Percentiles rank a stretch among this genome's conserved stretches.
Conservation (phyloP, 164 flowering plant genomes). For the Protea cynaroides region DNA sequence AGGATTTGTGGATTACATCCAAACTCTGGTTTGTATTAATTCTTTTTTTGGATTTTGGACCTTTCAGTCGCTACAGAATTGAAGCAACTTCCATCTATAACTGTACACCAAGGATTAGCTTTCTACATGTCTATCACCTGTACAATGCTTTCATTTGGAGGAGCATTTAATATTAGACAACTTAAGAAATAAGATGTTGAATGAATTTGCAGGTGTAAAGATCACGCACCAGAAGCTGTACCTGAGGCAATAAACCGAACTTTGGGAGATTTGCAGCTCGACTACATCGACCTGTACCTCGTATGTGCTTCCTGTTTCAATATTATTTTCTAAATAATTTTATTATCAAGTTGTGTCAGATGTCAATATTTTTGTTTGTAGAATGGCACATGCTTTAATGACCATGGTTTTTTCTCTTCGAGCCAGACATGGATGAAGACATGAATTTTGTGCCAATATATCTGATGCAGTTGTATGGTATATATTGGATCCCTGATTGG, state of each 20-base stretch:
- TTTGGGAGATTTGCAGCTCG: constrained; percentile 58
- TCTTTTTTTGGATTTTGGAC: neutral
- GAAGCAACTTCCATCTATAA: neutral
- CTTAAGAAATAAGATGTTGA: neutral
- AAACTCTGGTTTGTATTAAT: constrained; percentile 62
- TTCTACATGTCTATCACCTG: neutral
- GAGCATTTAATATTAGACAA: neutral
- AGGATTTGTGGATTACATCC: constrained; percentile 79
- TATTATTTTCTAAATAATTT: neutral
- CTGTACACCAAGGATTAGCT: no score
- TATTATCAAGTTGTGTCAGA: neutral
- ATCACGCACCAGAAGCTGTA: constrained; percentile 76
- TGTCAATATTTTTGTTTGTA: neutral
- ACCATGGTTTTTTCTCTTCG: neutral
- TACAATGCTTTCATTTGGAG: neutral
- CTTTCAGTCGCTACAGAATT: neutral
- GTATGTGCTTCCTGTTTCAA: constrained; percentile 35
- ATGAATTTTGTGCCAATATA: neutral
- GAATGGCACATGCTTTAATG: neutral
- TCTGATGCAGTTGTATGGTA: neutral
- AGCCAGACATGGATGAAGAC: neutral
- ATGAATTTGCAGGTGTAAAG: constrained; percentile 39
- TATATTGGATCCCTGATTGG: neutral
- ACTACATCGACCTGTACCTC: constrained; percentile 62
- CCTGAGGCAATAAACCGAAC: constrained; percentile 47